A percentile compares a stretch with the other conserved stretches of the same genome.
Conservation (phyloP, 257 asterid genomes). For the Leonotis leonurus region DNA sequence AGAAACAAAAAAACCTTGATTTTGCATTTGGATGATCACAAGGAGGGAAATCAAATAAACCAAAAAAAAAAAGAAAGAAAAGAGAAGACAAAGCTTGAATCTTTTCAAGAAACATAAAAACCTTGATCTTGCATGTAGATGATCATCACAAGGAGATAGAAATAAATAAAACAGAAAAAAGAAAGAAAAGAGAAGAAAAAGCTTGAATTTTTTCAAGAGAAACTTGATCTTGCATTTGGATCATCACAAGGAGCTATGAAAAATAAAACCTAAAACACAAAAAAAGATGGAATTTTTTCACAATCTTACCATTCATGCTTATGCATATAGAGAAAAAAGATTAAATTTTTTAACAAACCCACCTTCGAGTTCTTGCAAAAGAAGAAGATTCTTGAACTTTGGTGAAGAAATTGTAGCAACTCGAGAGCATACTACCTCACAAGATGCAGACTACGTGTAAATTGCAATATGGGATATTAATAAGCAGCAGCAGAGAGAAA, state of each 20-base stretch:
- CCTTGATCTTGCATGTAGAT: no score
- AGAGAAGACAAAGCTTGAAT: no score
- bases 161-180: not conserved
- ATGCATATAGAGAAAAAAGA: not conserved
- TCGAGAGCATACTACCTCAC: not conserved
- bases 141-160: no score
- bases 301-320: no score
- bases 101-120: no score
- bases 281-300: no score
- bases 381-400: conserved; percentile 10
- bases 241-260: not conserved
- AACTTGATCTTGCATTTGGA: not conserved
- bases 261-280: not conserved
- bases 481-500: not conserved
- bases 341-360: not conserved
- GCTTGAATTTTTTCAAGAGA: no score
- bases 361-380: not conserved
- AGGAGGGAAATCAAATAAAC: not conserved
- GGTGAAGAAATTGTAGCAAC: conserved; percentile 5
- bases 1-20: not conserved
- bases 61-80: no score
- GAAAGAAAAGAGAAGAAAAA: no score
- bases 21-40: not conserved
- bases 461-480: not conserved
- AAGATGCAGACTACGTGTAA: not conserved